These are phyloP conservation scores for Colletotrichum sp. DNA, from an alignment of 2,329 filamentous ascomycete genomes.

Conservation along the genomic window DNA sequence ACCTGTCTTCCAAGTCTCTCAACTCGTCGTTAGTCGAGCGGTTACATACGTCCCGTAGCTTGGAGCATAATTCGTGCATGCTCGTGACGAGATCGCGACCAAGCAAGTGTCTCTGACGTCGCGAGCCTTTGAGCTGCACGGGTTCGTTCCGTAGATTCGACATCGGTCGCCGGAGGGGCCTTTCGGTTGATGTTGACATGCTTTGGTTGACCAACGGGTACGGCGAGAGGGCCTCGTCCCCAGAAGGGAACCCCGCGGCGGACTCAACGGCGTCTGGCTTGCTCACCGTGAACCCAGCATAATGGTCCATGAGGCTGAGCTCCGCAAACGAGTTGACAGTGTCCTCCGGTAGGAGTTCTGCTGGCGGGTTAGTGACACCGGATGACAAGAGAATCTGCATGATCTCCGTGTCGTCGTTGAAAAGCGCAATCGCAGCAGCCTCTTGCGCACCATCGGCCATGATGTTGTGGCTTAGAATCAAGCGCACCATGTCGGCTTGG, in stretches of 20 bases:
- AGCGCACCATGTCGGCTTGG: slow-evolving; percentile 24
- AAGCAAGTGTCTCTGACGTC: slow-evolving; percentile 1
- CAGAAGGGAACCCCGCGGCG: neutral
- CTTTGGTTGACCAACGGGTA: neutral
- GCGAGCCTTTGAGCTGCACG: neutral
- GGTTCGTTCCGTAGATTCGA: neutral
- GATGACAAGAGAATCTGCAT: slow-evolving; percentile 23
- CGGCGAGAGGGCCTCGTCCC: neutral
- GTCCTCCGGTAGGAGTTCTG: neutral
- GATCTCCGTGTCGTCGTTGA: slow-evolving; percentile 20
- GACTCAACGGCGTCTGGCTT: neutral
- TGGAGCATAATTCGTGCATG: slow-evolving; percentile 9
- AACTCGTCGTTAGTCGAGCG: neutral
- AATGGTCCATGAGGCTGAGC: neutral
- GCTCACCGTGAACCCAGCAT: neutral
- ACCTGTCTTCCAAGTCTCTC: neutral
- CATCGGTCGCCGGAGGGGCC: neutral
- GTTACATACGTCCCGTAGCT: slow-evolving; percentile 1
- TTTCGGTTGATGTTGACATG: neutral
- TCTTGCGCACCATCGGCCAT: slow-evolving; percentile 22
- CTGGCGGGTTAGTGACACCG: neutral
- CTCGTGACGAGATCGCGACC: slow-evolving; percentile 11
- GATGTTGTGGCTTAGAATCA: slow-evolving; percentile 24
- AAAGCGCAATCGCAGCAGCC: slow-evolving; percentile 26
- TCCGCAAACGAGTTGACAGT: neutral